Evolutionary conservation across 2,329 filamentous ascomycete species (phyloP), one percentile per base, ranked within the genome.

Genomic region (Ophiostoma novo-ulmi): DNA sequence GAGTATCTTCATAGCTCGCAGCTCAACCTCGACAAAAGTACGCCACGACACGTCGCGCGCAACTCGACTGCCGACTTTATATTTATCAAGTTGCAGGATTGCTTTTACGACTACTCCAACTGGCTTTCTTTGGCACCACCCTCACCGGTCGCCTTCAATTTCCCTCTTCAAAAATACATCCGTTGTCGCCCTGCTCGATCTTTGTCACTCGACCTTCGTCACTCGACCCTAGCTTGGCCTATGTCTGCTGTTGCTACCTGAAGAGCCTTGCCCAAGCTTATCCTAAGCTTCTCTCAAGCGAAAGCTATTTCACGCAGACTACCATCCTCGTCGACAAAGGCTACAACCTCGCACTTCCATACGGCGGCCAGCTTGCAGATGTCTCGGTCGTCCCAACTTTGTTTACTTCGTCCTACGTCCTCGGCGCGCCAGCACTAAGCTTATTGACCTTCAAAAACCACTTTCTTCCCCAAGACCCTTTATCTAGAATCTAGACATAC

Each of bases 371-470:
- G 36, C 61, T 65, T 69, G 70, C 73, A 68, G 73, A 74, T 74
- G 73, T 74, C 73, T 74, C 72, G 72, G 61, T 70, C 67, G 44
- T 69, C 48, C 38, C 72, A 67, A 44, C 66, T 70, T 68, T 44
- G 48, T 68, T 36, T 48, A 64, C 63, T 39, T 64, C 48, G 69
- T 68, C 36, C 31, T 69, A 69, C 38, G 66, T 48, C 67, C 52
- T 22, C 48, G 70, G 71, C 72, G 70, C 63, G 52, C 58, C 67
- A 70, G 71, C 71, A 69, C 41, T 70, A 69, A 67, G 39, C 26
- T 38, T 64, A 31, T 3, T 35, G 8, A 31, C 31, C 17, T 36
- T n/a, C 35, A 10, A 8, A 14, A 26, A 61, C 58, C 14, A 36
- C 26, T 17, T 10, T 20, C 31, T 5, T 41, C 36, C 13, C 5